Evolutionary conservation across 2,329 filamentous ascomycete species (phyloP), one percentile per base, ranked within the genome.

Genomic region (Penicillium sp.): DNA sequence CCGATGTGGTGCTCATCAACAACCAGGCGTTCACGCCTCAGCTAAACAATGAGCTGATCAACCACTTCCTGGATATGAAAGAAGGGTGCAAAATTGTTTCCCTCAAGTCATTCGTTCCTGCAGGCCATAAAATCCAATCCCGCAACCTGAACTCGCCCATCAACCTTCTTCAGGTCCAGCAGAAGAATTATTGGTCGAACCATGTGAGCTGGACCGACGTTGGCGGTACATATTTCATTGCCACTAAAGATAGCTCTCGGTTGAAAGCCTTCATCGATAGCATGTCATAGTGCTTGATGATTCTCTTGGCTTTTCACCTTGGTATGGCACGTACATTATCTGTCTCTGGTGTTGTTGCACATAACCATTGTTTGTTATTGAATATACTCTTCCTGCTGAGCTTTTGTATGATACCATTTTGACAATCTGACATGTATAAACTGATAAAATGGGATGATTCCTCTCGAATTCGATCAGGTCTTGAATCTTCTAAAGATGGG

Each of bases 1-100:
- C 93, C 1, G 93, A 99, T 66, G 91, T 97, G n/a, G 82, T 99
- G 14, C 80, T 99, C 22, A 92, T 97, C 62, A 99, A 99, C 76
- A 99, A 99, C 72, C 91, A 97, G 72, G 93, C 90, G 2, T 99
- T 99, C 71, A 91, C 86, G 5, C 86, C 91, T 12, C 80, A 86
- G 60, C 80, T 96, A 47, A 99, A 97, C 71, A 86, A 89, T 64
- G 82, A 83, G 54, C 77, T 99, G 38, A 82, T 92, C 58, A 83
- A 89, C 61, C 89, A 95, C 75, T 97, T 99, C 64, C 75, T 99
- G 52, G 93, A 99, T 64, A 76, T 97, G 55, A 97, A 96, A 72
- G 80, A 88, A 46, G 92, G 92, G 2, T 91, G 88, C 70, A 87
- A 87, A 69, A 87, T 99, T 49, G 86, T 97, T 35, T 95, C 89